phyloP scores from a whole-genome alignment of 495 filamentous ascomycete species.

The Hypoxylon fragiforme region DNA sequence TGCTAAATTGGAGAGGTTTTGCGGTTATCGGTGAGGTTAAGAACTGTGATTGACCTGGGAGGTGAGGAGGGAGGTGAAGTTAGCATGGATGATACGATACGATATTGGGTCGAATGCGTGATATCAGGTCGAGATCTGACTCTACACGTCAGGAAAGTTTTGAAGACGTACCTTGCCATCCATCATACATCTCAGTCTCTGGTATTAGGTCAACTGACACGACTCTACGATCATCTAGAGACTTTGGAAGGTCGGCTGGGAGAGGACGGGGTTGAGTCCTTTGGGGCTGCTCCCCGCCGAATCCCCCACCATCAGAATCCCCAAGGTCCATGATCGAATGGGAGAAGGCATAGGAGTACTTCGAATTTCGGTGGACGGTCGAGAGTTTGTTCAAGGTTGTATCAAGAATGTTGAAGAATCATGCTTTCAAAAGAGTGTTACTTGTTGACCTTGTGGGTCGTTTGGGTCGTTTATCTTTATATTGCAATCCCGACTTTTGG shows the following conservation, averaged over 20 bases:
- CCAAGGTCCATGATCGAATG: slow-evolving; percentile 59
- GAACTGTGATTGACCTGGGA: slow-evolving; percentile 88
- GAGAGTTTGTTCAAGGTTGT: slow-evolving; percentile 28
- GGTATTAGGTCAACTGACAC: slow-evolving; percentile 57
- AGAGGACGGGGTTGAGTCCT: slow-evolving; percentile 61
- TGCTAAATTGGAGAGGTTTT: slow-evolving; percentile 79
- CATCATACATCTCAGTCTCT: slow-evolving; percentile 98
- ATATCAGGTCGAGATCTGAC: no score
- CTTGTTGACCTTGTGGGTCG: slow-evolving; percentile 21
- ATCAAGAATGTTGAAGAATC: slow-evolving; percentile 9
- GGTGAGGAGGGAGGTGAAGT: slow-evolving; percentile 22
- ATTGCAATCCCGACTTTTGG: slow-evolving; percentile 18
- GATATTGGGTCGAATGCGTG: no score
- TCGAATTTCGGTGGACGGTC: no score
- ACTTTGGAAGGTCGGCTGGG: slow-evolving; percentile 85
- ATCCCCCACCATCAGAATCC: slow-evolving; percentile 53
- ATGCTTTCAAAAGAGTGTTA: slow-evolving; percentile 27
- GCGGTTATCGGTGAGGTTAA: slow-evolving; percentile 81
- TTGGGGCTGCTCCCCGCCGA: slow-evolving; percentile 41
- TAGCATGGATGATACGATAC: slow-evolving; percentile 14
- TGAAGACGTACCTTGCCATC: slow-evolving; percentile 81
- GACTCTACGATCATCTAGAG: slow-evolving; percentile 82
- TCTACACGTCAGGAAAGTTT: slow-evolving; percentile 2
- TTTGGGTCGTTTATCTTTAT: slow-evolving; percentile 25
- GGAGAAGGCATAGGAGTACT: slow-evolving; percentile 35